These are phyloP conservation scores for Hymenoscyphus infarciens DNA, from an alignment of 2,329 filamentous ascomycete species.

Conservation along the genomic window DNA sequence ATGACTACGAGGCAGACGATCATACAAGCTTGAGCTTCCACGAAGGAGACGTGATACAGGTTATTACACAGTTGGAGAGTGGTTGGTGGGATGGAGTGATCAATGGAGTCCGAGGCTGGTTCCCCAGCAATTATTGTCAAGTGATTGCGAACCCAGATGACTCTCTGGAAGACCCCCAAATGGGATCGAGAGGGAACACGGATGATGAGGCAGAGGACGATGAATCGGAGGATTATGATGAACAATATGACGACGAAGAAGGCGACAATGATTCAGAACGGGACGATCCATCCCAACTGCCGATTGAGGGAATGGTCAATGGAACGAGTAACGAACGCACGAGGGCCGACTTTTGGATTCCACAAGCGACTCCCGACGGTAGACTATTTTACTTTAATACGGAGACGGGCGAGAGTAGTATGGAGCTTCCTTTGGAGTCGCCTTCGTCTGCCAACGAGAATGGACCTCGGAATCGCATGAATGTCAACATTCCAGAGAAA, in stretches of 20 bases:
- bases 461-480: slow-evolving; percentile 83
- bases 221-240: slow-evolving; percentile 66
- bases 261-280: slow-evolving; percentile 63
- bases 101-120: slow-evolving; percentile 95
- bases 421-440: slow-evolving; percentile 91
- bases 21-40: slow-evolving; percentile 95
- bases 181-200: slow-evolving; percentile 48
- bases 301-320: slow-evolving; percentile 63
- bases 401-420: slow-evolving; percentile 89
- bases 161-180: slow-evolving; percentile 57
- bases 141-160: slow-evolving; percentile 76
- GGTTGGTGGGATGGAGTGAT: slow-evolving; percentile 99
- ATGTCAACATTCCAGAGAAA: slow-evolving; percentile 83
- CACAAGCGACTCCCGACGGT: slow-evolving; percentile 90
- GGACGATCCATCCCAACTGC: slow-evolving; percentile 54
- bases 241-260: slow-evolving; percentile 55
- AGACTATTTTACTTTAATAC: slow-evolving; percentile 98
- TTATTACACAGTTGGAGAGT: slow-evolving; percentile 95
- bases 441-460: slow-evolving; percentile 76
- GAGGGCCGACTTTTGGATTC: slow-evolving; percentile 96
- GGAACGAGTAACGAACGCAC: slow-evolving; percentile 57
- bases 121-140: slow-evolving; percentile 97
- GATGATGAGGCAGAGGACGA: slow-evolving; percentile 55
- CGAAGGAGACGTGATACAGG: slow-evolving; percentile 95
- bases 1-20: slow-evolving; percentile 98